These are phyloP conservation scores for Globisporangium parvum DNA, from an alignment of 352 stramenopile species.

Conservation along the genomic window DNA sequence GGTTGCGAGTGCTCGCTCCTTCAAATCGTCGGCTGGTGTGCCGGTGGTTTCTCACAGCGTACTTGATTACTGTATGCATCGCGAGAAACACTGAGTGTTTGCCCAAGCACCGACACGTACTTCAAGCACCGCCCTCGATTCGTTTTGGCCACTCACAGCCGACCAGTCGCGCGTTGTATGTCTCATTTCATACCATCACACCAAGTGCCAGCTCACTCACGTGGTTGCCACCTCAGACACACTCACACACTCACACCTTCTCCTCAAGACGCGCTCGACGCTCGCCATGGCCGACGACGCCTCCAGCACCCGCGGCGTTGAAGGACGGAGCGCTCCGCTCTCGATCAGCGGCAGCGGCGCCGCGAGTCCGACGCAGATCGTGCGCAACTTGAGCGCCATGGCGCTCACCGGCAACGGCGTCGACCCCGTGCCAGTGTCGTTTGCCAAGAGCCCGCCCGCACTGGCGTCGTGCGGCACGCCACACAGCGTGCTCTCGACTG, in stretches of 20 bases:
- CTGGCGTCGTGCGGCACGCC: conserved; percentile 12
- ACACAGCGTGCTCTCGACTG: conserved; percentile 10
- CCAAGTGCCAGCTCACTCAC: no score
- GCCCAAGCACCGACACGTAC: no score
- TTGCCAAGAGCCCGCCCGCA: conserved; percentile 19
- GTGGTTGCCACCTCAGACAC: not conserved
- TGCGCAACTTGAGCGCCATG: conserved; percentile 11
- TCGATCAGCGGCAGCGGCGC: not conserved
- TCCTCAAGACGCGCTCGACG: not conserved
- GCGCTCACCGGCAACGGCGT: conserved; percentile 22
- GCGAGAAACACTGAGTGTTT: no score
- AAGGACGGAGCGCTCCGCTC: conserved; percentile 1
- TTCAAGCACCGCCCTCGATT: no score
- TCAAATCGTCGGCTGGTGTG: no score
- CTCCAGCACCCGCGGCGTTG: conserved; percentile 4
- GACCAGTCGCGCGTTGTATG: no score
- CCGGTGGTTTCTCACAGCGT: no score
- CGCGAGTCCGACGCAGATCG: conserved; percentile 9
- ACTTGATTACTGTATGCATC: no score
- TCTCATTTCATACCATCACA: no score
- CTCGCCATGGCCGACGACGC: conserved; percentile 8
- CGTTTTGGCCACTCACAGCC: no score
- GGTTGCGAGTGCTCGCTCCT: no score
- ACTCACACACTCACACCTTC: not conserved
- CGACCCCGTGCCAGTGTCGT: conserved; percentile 26